Evolutionary conservation across 495 filamentous ascomycete species (phyloP).

Genomic region (Apiosordaria backusii): DNA sequence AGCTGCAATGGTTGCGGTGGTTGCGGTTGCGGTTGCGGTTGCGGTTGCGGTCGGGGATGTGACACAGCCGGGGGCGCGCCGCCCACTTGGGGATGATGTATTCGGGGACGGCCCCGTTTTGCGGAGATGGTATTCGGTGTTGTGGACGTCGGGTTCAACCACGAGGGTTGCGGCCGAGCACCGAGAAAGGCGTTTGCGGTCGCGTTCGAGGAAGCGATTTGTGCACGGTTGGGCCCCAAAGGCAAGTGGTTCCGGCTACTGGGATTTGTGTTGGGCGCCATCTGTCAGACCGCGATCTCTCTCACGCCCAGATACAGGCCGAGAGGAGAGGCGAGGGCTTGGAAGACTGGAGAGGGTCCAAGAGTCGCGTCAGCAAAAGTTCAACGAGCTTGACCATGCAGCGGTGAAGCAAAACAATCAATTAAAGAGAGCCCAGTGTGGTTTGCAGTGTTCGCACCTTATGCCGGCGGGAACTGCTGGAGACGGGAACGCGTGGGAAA

Average conservation of each 20-base stretch:
- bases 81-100: background rate
- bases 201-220: conserved; percentile 64
- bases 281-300: background rate
- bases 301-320: background rate
- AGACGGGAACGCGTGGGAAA: background rate
- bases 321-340: background rate
- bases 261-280: background rate
- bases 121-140: conserved; percentile 18
- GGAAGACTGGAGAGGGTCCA: background rate
- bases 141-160: conserved; percentile 50
- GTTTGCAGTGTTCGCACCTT: background rate
- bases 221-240: conserved; percentile 15
- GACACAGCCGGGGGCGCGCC: background rate
- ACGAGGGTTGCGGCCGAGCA: conserved; percentile 56
- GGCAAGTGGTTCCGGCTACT: background rate
- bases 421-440: background rate
- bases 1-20: background rate
- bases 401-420: background rate
- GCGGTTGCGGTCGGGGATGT: background rate
- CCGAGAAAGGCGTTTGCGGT: conserved; percentile 66
- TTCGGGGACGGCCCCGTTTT: background rate
- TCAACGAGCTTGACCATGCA: background rate
- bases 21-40: background rate
- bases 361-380: background rate
- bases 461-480: background rate